Conservation (phyloP, 1,139 yeast species). For the Pichia cactophila region DNA sequence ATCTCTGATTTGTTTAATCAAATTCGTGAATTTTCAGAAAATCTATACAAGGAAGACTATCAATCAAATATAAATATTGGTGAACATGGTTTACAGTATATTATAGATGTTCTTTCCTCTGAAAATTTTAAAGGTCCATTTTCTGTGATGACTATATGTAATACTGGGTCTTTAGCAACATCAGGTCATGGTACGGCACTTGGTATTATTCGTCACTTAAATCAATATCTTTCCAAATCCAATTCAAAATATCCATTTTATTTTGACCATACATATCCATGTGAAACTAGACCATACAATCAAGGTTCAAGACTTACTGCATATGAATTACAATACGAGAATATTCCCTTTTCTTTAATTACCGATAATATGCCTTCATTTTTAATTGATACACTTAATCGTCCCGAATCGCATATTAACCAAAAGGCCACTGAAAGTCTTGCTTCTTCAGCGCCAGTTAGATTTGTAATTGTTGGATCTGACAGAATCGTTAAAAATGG, state of each 20-base stretch:
- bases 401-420: slow-evolving; percentile 16
- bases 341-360: slow-evolving; percentile 79
- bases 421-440: slow-evolving; percentile 12
- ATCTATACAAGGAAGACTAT: slow-evolving; percentile 67
- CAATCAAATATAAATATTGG: slow-evolving; percentile 73
- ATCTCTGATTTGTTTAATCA: slow-evolving; percentile 28
- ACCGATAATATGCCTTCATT: slow-evolving; percentile 92
- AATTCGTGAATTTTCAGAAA: slow-evolving; percentile 46
- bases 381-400: slow-evolving; percentile 36
- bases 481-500: slow-evolving; percentile 90
- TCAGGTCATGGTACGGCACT: slow-evolving; percentile 97
- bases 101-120: slow-evolving; percentile 37
- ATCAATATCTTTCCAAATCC: slow-evolving; percentile 27
- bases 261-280: slow-evolving; percentile 66
- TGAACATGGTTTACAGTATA: slow-evolving; percentile 68
- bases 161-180: slow-evolving; percentile 88
- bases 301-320: slow-evolving; percentile 95
- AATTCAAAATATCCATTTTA: slow-evolving; percentile 27
- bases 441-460: slow-evolving; percentile 48
- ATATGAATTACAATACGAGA: slow-evolving; percentile 77
- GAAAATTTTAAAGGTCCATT: slow-evolving; percentile 58
- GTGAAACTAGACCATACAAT: slow-evolving; percentile 94
- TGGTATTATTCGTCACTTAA: slow-evolving; percentile 75
- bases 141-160: slow-evolving; percentile 78
- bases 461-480: slow-evolving; percentile 95